These are phyloP conservation scores for Aspergillus asperescens DNA, from an alignment of 495 filamentous ascomycete species.

Conservation along the genomic window DNA sequence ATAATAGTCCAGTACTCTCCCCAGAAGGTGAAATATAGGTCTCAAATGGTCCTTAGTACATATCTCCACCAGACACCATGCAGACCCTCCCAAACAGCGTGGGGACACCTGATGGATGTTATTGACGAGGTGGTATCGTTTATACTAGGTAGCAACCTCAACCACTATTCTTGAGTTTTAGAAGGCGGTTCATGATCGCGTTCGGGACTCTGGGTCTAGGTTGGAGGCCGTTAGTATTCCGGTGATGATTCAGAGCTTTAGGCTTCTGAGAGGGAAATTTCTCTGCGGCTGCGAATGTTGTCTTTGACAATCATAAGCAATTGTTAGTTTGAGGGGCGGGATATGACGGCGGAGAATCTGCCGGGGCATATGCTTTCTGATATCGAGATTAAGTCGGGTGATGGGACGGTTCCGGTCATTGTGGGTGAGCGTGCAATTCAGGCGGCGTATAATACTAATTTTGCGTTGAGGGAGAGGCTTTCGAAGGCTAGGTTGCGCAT, in stretches of 20 bases:
- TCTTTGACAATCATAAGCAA: slow-evolving; percentile 31
- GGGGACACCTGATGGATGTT: slow-evolving; percentile 24
- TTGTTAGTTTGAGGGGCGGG: slow-evolving; percentile 27
- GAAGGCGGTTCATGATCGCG: slow-evolving; percentile 19
- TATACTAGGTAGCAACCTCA: too few species aligned
- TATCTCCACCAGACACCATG: too few species aligned
- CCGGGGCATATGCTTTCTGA: slow-evolving; percentile 19
- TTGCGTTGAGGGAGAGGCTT: slow-evolving; percentile 23
- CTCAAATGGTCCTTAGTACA: too few species aligned
- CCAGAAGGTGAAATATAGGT: too few species aligned
- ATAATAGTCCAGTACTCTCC: too few species aligned
- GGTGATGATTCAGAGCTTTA: slow-evolving; percentile 23
- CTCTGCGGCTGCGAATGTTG: slow-evolving; percentile 20
- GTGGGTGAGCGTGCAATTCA: slow-evolving; percentile 31
- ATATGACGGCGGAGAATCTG: slow-evolving; percentile 24
- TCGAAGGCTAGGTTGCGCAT: slow-evolving; percentile 21
- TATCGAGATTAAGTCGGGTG: slow-evolving; percentile 15
- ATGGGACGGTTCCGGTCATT: slow-evolving; percentile 30
- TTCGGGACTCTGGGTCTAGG: slow-evolving; percentile 14
- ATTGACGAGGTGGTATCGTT: slow-evolving; percentile 23
- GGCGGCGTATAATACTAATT: slow-evolving; percentile 17
- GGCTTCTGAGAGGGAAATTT: slow-evolving; percentile 22
- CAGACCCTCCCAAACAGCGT: too few species aligned
- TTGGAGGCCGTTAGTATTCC: slow-evolving; percentile 24
- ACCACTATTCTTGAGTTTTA: too few species aligned